These are phyloP conservation scores for Sphaerosporella brunnea DNA, from an alignment of 495 filamentous ascomycete species.

Conservation along the genomic window DNA sequence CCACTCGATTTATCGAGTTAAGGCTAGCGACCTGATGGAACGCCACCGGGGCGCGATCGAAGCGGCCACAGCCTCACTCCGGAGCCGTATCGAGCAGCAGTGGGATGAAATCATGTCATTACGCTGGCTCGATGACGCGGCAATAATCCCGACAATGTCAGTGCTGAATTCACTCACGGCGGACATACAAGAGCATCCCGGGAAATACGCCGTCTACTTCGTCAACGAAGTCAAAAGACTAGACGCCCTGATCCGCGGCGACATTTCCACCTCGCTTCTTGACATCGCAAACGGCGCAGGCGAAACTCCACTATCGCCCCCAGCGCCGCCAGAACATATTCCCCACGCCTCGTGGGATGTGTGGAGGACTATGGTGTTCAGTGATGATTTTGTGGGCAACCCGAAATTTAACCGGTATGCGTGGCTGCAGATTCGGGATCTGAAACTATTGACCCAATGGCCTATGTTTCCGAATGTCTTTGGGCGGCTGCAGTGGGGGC, in stretches of 20 bases:
- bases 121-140: slow-evolving; percentile 14
- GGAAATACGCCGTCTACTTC: neutral
- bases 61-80: slow-evolving; percentile 11
- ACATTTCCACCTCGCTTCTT: neutral
- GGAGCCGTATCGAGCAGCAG: slow-evolving; percentile 4
- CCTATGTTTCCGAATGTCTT: neutral
- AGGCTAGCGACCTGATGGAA: neutral
- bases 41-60: slow-evolving; percentile 10
- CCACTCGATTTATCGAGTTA: slow-evolving; percentile 13
- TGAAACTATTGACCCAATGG: neutral
- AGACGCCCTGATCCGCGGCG: neutral
- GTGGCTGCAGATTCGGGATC: slow-evolving; percentile 1
- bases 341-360: neutral
- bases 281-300: neutral
- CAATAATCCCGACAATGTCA: slow-evolving; percentile 5
- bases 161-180: neutral
- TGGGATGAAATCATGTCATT: slow-evolving; percentile 5
- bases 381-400: neutral
- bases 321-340: neutral
- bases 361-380: neutral
- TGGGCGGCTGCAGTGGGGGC: neutral
- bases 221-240: neutral
- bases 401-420: neutral
- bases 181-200: neutral
- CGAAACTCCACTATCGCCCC: neutral